These are phyloP conservation scores for Hansenula lynferdii DNA, from an alignment of 1,139 yeast genomes.

Conservation along the genomic window DNA sequence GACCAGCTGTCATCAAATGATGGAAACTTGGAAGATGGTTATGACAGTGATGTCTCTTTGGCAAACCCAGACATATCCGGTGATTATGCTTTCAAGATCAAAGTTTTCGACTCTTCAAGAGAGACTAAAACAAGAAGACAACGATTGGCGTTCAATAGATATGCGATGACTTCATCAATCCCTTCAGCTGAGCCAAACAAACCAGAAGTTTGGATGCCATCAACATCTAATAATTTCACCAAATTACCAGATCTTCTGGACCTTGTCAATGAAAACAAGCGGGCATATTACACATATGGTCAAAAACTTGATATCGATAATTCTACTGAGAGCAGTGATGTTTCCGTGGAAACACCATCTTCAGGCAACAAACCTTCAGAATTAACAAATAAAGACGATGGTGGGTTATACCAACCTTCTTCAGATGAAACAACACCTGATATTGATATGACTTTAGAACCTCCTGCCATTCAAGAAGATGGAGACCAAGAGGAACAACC, in stretches of 20 bases:
- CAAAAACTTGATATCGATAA: constrained; percentile 10
- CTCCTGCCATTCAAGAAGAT: not conserved
- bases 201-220: constrained; percentile 39
- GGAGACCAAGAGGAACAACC: too few relatives aligned
- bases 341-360: not conserved
- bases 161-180: not conserved
- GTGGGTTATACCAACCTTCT: not conserved
- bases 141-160: constrained; percentile 4
- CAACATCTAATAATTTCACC: constrained; percentile 28
- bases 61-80: constrained; percentile 50
- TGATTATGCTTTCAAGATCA: constrained; percentile 47
- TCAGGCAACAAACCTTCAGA: too few relatives aligned
- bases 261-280: constrained; percentile 21
- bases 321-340: constrained; percentile 3
- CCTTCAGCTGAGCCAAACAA: too few relatives aligned
- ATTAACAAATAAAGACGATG: too few relatives aligned
- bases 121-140: constrained; percentile 12
- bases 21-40: constrained; percentile 30
- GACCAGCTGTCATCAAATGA: too few relatives aligned
- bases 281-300: constrained; percentile 25
- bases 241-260: constrained; percentile 30
- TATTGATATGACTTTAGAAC: not conserved
- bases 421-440: constrained; percentile 1
- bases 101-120: constrained; percentile 28
- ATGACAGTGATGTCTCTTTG: constrained; percentile 43